phyloP scores from a whole-genome alignment of 1,139 yeast species.

The Sugiyamaella grinbergsii region DNA sequence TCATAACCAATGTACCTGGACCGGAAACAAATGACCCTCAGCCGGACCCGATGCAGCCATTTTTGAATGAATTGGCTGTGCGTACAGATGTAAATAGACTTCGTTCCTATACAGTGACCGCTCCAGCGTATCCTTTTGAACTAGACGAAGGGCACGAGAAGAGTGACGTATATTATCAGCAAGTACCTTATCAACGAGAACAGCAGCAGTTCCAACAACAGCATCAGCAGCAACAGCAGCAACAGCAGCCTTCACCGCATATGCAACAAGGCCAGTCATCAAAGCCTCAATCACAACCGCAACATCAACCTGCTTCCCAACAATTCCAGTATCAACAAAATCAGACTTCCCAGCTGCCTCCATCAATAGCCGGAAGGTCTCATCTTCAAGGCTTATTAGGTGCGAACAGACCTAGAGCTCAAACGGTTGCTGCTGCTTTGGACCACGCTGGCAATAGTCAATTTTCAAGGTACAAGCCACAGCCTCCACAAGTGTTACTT shows the following conservation, averaged over 20 bases:
- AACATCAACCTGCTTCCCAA: constrained; percentile 24
- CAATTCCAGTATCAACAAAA: constrained; percentile 29
- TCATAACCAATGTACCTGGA: constrained; percentile 1
- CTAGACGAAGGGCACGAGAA: constrained; percentile 17
- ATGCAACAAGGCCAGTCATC: too few species aligned
- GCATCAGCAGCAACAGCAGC: constrained; percentile 28
- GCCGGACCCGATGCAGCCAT: constrained; percentile 41
- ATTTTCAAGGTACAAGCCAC: constrained; percentile 18
- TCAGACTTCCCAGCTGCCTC: constrained; percentile 8
- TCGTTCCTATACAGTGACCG: constrained; percentile 45
- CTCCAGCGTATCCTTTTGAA: constrained; percentile 34
- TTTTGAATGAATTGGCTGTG: constrained; percentile 39
- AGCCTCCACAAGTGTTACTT: constrained; percentile 23
- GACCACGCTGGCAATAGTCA: constrained; percentile 18
- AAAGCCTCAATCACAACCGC: too few species aligned
- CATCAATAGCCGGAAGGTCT: constrained; percentile 6
- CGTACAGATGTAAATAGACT: constrained; percentile 44
- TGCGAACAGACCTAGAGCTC: constrained; percentile 32
- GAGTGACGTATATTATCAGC: constrained; percentile 22
- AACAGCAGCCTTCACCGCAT: constrained; percentile 23
- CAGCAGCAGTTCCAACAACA: constrained; percentile 19
- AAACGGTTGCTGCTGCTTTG: constrained; percentile 30
- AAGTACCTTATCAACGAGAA: neutral
- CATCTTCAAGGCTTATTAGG: constrained; percentile 16
- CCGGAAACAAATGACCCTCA: constrained; percentile 12